phyloP scores from a whole-genome alignment of 148 eudicot species.

The Diospyros lotus region DNA sequence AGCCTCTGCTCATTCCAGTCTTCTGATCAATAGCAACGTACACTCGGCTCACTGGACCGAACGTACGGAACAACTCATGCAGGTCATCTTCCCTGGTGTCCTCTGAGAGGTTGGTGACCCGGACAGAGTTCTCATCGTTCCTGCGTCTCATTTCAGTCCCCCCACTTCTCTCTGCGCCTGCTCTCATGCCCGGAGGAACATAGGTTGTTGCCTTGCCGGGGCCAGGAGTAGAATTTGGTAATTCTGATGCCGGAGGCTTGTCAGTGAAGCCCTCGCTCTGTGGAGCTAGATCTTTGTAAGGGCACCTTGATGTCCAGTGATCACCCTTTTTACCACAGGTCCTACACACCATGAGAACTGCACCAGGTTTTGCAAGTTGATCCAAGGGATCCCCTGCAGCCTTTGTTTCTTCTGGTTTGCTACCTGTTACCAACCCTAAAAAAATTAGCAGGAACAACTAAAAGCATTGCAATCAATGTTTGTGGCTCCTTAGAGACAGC shows the following conservation, averaged over 20 bases:
- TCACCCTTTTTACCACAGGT: constrained; percentile 87
- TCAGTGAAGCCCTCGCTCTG: constrained; percentile 40
- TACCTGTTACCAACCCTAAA: constrained; percentile 31
- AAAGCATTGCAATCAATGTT: constrained; percentile 4
- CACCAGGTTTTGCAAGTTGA: constrained; percentile 46
- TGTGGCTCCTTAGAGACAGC: constrained; percentile 7
- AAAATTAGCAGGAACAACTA: neutral
- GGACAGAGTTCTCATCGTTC: constrained; percentile 91
- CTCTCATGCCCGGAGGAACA: constrained; percentile 71
- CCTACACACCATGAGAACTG: constrained; percentile 80
- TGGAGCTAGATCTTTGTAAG: constrained; percentile 80
- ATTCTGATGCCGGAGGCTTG: constrained; percentile 45
- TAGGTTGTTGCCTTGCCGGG: constrained; percentile 46
- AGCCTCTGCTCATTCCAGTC: constrained; percentile 77
- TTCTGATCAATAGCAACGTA: constrained; percentile 87
- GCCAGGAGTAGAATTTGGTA: constrained; percentile 18
- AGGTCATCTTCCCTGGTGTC: constrained; percentile 82
- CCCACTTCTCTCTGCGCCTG: constrained; percentile 44
- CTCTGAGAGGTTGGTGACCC: constrained; percentile 88
- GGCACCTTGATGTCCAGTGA: constrained; percentile 84
- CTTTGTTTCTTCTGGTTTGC: constrained; percentile 57
- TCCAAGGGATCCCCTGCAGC: constrained; percentile 44
- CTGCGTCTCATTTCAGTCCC: constrained; percentile 76
- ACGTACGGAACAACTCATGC: constrained; percentile 71
- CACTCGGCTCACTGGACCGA: constrained; percentile 61